These are phyloP conservation scores for Pestalotiopsis sp. DNA, from an alignment of 2,329 filamentous ascomycete species.

Conservation along the genomic window DNA sequence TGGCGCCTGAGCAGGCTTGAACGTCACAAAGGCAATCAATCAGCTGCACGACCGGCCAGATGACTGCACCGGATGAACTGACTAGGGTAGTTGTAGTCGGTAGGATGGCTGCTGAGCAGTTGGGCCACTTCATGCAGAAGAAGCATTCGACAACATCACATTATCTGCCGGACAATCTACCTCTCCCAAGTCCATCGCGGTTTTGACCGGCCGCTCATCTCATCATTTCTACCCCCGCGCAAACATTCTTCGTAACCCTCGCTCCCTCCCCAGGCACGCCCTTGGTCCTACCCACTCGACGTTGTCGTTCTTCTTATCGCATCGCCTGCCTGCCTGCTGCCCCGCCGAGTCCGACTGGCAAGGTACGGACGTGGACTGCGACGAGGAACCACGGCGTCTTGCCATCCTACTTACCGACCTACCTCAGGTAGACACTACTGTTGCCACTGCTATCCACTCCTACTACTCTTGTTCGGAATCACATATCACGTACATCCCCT, in stretches of 20 bases:
- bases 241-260: neutral
- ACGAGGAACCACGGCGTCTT: too few species aligned
- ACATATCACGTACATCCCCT: neutral
- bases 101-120: neutral
- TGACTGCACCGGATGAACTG: neutral
- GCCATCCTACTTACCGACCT: neutral
- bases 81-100: neutral
- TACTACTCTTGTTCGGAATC: neutral
- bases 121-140: neutral
- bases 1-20: neutral
- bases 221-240: neutral
- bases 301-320: neutral
- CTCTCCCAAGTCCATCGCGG: neutral
- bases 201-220: neutral
- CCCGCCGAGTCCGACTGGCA: neutral
- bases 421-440: neutral
- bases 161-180: neutral
- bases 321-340: neutral
- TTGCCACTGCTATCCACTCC: neutral
- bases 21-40: constrained; percentile 4
- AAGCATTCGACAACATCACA: neutral
- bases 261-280: neutral
- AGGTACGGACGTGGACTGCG: too few species aligned
- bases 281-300: neutral
- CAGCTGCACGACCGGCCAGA: constrained; percentile 2